These are phyloP conservation scores for Peribolospora kevripleyi DNA, from an alignment of 768 basidiomycete genomes.

Conservation along the genomic window DNA sequence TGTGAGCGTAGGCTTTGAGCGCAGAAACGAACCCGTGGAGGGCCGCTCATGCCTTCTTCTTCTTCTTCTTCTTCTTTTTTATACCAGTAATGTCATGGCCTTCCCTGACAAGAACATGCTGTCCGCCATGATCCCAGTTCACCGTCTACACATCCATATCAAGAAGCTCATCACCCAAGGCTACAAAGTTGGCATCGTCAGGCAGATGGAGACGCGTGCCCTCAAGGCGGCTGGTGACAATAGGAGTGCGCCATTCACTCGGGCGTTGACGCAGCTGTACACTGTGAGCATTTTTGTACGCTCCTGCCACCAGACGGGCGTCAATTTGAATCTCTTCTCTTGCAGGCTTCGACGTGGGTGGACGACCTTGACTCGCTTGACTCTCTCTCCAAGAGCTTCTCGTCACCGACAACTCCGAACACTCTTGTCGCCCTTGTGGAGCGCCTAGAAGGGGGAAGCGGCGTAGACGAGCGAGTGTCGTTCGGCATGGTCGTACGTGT, in stretches of 20 bases:
- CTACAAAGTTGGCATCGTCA: constrained; percentile 57
- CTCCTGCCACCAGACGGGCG: background rate
- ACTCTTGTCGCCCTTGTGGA: constrained; percentile 59
- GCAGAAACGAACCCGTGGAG: background rate
- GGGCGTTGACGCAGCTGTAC: constrained; percentile 51
- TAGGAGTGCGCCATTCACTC: constrained; percentile 43
- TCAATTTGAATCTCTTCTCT: too few species aligned
- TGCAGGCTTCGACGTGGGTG: constrained; percentile 35
- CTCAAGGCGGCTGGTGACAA: constrained; percentile 63
- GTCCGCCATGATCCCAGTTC: constrained; percentile 20
- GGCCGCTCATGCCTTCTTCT: constrained; percentile 41
- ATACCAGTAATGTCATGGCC: constrained; percentile 41
- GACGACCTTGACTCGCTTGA: constrained; percentile 27
- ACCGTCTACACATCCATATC: constrained; percentile 22
- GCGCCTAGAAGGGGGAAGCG: constrained; percentile 22
- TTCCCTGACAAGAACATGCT: background rate
- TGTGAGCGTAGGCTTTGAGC: constrained; percentile 23
- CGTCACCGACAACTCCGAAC: constrained; percentile 27
- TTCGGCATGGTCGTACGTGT: constrained; percentile 36
- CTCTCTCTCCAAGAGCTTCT: too few species aligned
- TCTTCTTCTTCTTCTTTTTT: constrained; percentile 42
- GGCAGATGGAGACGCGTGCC: constrained; percentile 67
- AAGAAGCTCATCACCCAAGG: constrained; percentile 50
- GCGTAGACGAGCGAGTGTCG: constrained; percentile 25
- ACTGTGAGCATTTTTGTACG: constrained; percentile 59